A percentile compares a stretch with the other conserved stretches of the same genome.
Evolutionary conservation across 257 asterid species (phyloP).

Genomic region (Penstemon newberryi): DNA sequence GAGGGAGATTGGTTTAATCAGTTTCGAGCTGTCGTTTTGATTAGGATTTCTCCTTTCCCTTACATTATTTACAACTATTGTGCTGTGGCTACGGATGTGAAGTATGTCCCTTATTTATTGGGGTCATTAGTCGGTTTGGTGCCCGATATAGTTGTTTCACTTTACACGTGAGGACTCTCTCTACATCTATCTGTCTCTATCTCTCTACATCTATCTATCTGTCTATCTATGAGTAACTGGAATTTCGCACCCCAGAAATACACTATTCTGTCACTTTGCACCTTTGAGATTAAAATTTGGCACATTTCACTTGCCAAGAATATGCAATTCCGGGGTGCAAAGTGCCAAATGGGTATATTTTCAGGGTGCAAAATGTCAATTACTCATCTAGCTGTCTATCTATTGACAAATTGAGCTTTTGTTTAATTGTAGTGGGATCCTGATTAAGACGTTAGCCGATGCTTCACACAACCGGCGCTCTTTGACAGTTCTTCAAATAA

Average conservation of each 20-base stretch:
- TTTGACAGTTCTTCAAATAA: slow-evolving; percentile 52
- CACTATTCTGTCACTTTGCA: too few relatives aligned
- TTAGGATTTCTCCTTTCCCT: slow-evolving; percentile 93
- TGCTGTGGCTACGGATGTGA: slow-evolving; percentile 87
- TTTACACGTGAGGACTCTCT: slow-evolving; percentile 74
- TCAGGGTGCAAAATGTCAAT: background rate
- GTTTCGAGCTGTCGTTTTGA: slow-evolving; percentile 80
- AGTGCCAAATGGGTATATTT: too few relatives aligned
- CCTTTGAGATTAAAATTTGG: background rate
- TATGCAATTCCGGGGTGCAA: too few relatives aligned
- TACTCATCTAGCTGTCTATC: background rate
- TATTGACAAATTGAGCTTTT: slow-evolving; percentile 12
- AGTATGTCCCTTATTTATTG: slow-evolving; percentile 70
- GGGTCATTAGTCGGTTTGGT: slow-evolving; percentile 79
- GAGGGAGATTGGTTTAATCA: slow-evolving; percentile 82
- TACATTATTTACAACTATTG: slow-evolving; percentile 74
- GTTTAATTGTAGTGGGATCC: slow-evolving; percentile 58
- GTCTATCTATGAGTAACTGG: too few relatives aligned
- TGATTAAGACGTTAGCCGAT: slow-evolving; percentile 72
- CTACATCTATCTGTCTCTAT: slow-evolving; percentile 21
- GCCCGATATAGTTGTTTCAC: slow-evolving; percentile 81
- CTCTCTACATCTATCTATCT: slow-evolving; percentile 24
- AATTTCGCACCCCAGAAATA: too few relatives aligned
- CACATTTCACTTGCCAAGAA: too few relatives aligned
- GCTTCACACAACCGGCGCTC: slow-evolving; percentile 59